phyloP scores from a whole-genome alignment of 768 basidiomycete genomes.

The Calvatia gigantea region DNA sequence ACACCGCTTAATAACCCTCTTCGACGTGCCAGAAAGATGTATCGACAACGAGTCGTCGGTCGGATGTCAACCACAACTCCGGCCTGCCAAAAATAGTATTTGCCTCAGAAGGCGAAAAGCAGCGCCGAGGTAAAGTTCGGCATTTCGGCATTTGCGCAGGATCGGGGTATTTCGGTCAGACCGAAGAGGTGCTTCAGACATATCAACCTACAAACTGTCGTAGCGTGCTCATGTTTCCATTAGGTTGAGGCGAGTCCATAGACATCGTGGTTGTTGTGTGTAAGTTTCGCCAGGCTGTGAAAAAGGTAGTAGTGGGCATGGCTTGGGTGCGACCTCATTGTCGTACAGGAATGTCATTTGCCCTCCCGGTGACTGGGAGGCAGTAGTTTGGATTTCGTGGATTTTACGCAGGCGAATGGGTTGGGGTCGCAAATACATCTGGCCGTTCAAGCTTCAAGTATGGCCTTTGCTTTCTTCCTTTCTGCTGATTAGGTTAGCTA shows the following conservation, averaged over 20 bases:
- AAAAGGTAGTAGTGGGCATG: neutral
- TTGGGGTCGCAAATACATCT: too few relatives aligned
- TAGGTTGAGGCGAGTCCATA: neutral
- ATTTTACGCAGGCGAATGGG: too few relatives aligned
- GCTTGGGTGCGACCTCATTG: neutral
- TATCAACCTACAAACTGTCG: neutral
- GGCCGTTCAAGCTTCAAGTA: too few relatives aligned
- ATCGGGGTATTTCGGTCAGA: neutral
- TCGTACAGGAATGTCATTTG: too few relatives aligned
- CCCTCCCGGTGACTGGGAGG: too few relatives aligned
- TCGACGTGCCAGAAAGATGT: neutral
- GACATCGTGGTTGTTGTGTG: neutral
- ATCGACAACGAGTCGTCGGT: neutral
- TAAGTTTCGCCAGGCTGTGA: neutral
- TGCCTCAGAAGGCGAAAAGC: constrained; percentile 3
- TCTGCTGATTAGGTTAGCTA: too few relatives aligned
- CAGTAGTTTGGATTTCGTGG: too few relatives aligned
- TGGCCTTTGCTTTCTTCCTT: too few relatives aligned
- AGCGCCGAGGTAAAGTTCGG: constrained; percentile 8
- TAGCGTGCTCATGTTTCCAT: neutral
- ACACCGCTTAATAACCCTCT: constrained; percentile 5
- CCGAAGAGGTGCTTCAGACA: neutral
- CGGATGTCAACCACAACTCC: neutral
- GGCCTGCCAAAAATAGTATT: neutral
- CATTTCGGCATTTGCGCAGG: constrained; percentile 6